Base-by-base conservation (phyloP, 805 yeast genomes). In the Cyberlindnera euphorbiae region DNA sequence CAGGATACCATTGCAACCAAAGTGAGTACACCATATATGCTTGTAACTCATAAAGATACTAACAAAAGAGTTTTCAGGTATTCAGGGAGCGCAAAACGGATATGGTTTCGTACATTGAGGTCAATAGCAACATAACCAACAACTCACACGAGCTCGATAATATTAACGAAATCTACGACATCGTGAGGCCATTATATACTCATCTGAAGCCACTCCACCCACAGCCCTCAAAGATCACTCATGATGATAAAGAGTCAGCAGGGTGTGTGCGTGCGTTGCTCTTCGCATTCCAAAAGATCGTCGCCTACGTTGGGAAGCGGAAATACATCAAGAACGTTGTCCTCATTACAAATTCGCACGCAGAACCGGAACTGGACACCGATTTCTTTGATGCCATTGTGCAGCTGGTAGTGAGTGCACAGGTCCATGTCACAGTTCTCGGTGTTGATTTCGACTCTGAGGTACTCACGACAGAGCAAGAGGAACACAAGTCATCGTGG, bases 51-150 rank as follows among this genome's bases (percentile, higher is more conserved):
- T 7, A n/a, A 8, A 24, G 13, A 24, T 24, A 19, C 27, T 22
- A 24, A 32, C 30, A 17, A 6, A 6, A 16, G 22, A 7, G 19
- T 19, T 9, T 9, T 19, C 26, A 32, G 43, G 35, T 42, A 15
- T 17, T 44, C n/a, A 37, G 44, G 26, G 67, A 54, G 8, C 37
- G 69, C 18, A 64, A 64, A 43, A 66, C 71, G 1, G 75, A 70
- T 41, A 50, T 55, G 21, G 56, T 66, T 4, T 55, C 65, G 0
- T 46, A 67, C n/a, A 47, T 63, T 4, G 42, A 58, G 1, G 60
- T 53, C 11, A 42, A 41, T 32, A 56, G 60, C 35, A 12, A 22
- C 16, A 13, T 7, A 6, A 35, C 42, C 1, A 19, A 21, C 10
- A 39, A 39, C 31, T n/a, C 28, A 8, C 25, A 21, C 14, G 28